Conservation (phyloP, 768 basidiomycete genomes). For the Lepiota subincarnata region DNA sequence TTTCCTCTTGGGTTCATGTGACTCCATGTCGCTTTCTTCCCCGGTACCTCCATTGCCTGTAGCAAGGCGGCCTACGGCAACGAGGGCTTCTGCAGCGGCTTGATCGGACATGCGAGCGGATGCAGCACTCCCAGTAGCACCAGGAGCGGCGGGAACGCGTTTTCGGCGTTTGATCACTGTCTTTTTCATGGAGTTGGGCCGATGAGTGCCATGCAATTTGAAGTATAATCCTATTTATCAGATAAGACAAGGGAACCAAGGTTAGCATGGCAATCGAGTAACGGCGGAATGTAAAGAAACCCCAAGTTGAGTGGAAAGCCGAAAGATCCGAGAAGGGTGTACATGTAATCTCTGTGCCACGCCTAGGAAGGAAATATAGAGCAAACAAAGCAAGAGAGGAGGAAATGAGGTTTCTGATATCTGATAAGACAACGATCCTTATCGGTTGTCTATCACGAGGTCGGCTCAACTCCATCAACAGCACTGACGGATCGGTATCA, state of each 20-base stretch:
- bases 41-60: conserved; percentile 26
- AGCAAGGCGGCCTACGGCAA: conserved; percentile 66
- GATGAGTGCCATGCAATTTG: conserved; percentile 95
- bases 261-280: not conserved
- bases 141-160: conserved; percentile 90
- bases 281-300: too few species aligned
- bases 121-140: conserved; percentile 23
- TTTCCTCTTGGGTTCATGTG: conserved; percentile 56
- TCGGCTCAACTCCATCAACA: too few species aligned
- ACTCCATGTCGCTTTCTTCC: conserved; percentile 43
- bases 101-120: conserved; percentile 64
- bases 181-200: conserved; percentile 99
- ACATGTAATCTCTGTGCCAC: too few species aligned
- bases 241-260: conserved; percentile 11
- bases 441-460: too few species aligned
- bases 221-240: conserved; percentile 80
- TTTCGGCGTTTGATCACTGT: conserved; percentile 98
- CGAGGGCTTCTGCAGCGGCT: conserved; percentile 85
- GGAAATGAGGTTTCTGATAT: too few species aligned
- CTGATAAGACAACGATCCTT: too few species aligned
- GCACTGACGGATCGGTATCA: too few species aligned
- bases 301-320: too few species aligned
- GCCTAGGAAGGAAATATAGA: too few species aligned
- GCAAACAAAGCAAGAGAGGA: too few species aligned
- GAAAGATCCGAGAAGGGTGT: too few species aligned